phyloP scores from a whole-genome alignment of 768 basidiomycete species.

The Boletellus emodensis region DNA sequence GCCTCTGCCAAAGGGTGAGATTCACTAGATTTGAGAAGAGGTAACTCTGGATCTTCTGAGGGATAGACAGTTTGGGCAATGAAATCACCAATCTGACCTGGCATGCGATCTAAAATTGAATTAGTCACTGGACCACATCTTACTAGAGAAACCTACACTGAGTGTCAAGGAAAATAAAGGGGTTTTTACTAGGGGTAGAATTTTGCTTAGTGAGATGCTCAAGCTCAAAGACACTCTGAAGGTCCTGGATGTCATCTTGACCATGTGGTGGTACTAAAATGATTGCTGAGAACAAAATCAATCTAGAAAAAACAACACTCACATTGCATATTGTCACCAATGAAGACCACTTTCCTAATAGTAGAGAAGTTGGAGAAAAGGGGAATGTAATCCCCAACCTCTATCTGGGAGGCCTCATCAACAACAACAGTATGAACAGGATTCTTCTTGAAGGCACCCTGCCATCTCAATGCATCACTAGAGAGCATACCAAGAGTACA shows the following conservation, averaged over 20 bases:
- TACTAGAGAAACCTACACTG: slow-evolving; percentile 54
- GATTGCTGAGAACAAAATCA: slow-evolving; percentile 26
- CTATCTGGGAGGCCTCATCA: slow-evolving; percentile 69
- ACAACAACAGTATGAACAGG: slow-evolving; percentile 51
- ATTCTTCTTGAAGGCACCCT: slow-evolving; percentile 19
- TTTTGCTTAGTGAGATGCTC: slow-evolving; percentile 44
- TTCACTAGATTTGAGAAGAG: slow-evolving; percentile 46
- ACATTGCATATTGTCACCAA: slow-evolving; percentile 70
- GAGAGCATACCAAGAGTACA: slow-evolving; percentile 80
- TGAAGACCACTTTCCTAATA: slow-evolving; percentile 54
- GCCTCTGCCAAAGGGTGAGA: slow-evolving; percentile 45
- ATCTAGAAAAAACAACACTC: slow-evolving; percentile 26
- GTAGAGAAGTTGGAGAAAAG: slow-evolving; percentile 28
- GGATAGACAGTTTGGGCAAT: slow-evolving; percentile 70
- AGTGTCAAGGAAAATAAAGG: slow-evolving; percentile 57
- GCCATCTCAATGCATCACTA: slow-evolving; percentile 15
- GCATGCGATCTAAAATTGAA: slow-evolving; percentile 67
- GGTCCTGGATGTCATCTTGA: slow-evolving; percentile 57
- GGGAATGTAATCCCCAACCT: slow-evolving; percentile 51
- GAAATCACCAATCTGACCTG: slow-evolving; percentile 69
- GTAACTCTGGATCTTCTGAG: slow-evolving; percentile 23
- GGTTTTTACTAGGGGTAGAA: slow-evolving; percentile 16
- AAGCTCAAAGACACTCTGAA: slow-evolving; percentile 80
- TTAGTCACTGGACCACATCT: background rate
- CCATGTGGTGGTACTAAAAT: slow-evolving; percentile 74